Percentiles rank a stretch among this genome's conserved stretches.
phyloP scores from a whole-genome alignment of 1,284 basidiomycete species.

The Pseudozyma pruni region DNA sequence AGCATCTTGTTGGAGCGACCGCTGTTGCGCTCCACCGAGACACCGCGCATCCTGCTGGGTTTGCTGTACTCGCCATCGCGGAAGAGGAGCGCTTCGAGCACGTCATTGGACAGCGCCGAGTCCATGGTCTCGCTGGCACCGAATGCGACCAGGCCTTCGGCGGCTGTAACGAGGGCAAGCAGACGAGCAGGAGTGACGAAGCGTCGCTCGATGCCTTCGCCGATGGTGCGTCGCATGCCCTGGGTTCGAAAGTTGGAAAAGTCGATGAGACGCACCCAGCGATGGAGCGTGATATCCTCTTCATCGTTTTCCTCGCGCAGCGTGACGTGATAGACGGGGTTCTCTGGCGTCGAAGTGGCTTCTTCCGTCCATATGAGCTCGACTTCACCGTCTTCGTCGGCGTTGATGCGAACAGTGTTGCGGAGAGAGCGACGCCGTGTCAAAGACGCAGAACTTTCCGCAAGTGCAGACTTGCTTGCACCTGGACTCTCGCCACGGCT shows the following conservation, averaged over 20 bases:
- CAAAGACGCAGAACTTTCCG: conserved; percentile 19
- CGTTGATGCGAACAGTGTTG: conserved; percentile 40
- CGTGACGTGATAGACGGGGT: conserved; percentile 51
- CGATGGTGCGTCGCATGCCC: conserved; percentile 89
- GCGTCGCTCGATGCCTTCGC: conserved; percentile 85
- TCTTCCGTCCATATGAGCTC: conserved; percentile 59
- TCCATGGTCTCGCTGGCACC: conserved; percentile 66
- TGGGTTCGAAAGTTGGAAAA: conserved; percentile 95
- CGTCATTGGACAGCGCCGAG: conserved; percentile 61
- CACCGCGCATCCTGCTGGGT: conserved; percentile 58
- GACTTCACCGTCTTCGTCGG: conserved; percentile 46
- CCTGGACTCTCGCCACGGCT: conserved; percentile 42
- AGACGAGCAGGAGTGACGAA: conserved; percentile 92
- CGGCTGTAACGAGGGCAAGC: conserved; percentile 61
- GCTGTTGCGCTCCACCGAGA: conserved; percentile 58
- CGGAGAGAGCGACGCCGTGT: conserved; percentile 16
- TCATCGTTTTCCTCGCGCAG: conserved; percentile 42
- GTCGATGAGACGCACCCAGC: conserved; percentile 63
- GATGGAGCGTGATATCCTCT: conserved; percentile 35
- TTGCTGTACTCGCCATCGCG: conserved; percentile 61
- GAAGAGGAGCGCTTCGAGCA: conserved; percentile 65
- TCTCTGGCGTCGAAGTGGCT: conserved; percentile 35
- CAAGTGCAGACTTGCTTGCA: conserved; percentile 5
- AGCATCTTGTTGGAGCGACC: conserved; percentile 69
- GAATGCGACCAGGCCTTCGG: conserved; percentile 62